phyloP scores from a whole-genome alignment of 495 filamentous ascomycete genomes.

The Aspergillus affinis region DNA sequence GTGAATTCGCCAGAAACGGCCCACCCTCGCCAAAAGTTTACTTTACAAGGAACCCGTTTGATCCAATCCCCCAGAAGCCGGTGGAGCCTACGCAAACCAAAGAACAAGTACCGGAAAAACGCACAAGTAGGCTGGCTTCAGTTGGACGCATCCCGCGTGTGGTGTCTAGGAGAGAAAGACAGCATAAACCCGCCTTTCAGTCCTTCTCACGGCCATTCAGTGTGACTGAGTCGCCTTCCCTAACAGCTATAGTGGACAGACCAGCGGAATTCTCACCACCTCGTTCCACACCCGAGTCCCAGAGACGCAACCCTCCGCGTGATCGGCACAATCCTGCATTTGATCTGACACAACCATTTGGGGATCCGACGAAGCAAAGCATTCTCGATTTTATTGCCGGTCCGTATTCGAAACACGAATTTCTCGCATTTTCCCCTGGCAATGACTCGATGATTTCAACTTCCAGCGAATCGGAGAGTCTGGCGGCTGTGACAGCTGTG shows the following conservation, averaged over 20 bases:
- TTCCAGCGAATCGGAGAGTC: constrained; percentile 67
- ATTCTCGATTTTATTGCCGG: constrained; percentile 40
- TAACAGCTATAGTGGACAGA: constrained; percentile 23
- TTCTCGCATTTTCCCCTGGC: constrained; percentile 70
- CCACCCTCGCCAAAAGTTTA: constrained; percentile 45
- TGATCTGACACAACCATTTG: constrained; percentile 39
- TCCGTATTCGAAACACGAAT: constrained; percentile 50
- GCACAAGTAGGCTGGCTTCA: constrained; percentile 61
- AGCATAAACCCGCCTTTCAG: constrained; percentile 67
- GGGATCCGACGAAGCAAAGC: constrained; percentile 34
- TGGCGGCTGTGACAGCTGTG: constrained; percentile 58
- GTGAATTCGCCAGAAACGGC: constrained; percentile 36
- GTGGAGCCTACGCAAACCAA: constrained; percentile 17
- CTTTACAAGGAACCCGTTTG: constrained; percentile 29
- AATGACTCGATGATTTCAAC: constrained; percentile 69
- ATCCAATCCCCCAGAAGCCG: constrained; percentile 17
- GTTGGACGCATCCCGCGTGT: constrained; percentile 91
- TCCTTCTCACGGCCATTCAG: constrained; percentile 86
- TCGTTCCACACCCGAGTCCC: constrained; percentile 22
- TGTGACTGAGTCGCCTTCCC: constrained; percentile 33
- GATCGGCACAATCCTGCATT: constrained; percentile 25
- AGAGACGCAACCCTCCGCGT: constrained; percentile 15
- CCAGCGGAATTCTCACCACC: constrained; percentile 14
- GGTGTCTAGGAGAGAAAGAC: constrained; percentile 66
- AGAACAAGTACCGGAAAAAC: constrained; percentile 9